Conservation (phyloP, 192 early-diverging fungal genomes). For the Coemansia sp. region DNA sequence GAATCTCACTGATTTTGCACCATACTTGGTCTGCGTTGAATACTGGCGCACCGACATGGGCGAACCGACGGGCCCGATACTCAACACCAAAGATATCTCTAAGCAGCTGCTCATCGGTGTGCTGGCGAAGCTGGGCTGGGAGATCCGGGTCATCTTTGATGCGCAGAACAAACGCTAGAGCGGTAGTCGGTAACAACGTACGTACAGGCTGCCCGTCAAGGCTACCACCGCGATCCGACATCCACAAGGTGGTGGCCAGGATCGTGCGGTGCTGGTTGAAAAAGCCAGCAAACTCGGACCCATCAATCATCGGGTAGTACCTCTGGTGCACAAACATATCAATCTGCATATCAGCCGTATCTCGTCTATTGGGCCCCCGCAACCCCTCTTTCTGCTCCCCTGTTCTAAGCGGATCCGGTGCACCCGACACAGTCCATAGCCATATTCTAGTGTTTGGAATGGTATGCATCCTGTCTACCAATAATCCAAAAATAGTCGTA, state of each 20-base stretch:
- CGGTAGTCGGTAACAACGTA: slow-evolving; percentile 28
- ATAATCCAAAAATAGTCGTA: slow-evolving; percentile 13
- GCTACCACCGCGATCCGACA: slow-evolving; percentile 24
- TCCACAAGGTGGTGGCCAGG: slow-evolving; percentile 11
- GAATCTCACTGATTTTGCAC: slow-evolving; percentile 23
- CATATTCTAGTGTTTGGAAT: slow-evolving; percentile 28
- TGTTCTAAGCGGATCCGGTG: slow-evolving; percentile 13
- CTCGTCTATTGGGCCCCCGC: not conserved
- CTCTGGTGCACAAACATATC: slow-evolving; percentile 42
- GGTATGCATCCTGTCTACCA: slow-evolving; percentile 10
- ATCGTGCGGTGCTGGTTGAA: slow-evolving; percentile 20
- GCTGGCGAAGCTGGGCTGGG: slow-evolving; percentile 3
- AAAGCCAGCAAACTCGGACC: slow-evolving; percentile 37
- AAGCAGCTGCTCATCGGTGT: slow-evolving; percentile 28
- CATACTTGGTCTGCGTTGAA: slow-evolving; percentile 45
- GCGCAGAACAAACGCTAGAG: slow-evolving; percentile 37
- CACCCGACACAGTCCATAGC: slow-evolving; percentile 35
- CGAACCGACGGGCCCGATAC: slow-evolving; percentile 10
- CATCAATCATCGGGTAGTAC: slow-evolving; percentile 38
- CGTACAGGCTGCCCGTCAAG: slow-evolving; percentile 12
- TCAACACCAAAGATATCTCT: slow-evolving; percentile 29
- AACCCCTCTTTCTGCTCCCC: not conserved
- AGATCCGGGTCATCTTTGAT: slow-evolving; percentile 16
- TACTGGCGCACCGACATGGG: slow-evolving; percentile 4
- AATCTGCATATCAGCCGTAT: slow-evolving; percentile 12